phyloP scores from a whole-genome alignment of 2,329 filamentous ascomycete species.

The Taxawa tesnikishii region DNA sequence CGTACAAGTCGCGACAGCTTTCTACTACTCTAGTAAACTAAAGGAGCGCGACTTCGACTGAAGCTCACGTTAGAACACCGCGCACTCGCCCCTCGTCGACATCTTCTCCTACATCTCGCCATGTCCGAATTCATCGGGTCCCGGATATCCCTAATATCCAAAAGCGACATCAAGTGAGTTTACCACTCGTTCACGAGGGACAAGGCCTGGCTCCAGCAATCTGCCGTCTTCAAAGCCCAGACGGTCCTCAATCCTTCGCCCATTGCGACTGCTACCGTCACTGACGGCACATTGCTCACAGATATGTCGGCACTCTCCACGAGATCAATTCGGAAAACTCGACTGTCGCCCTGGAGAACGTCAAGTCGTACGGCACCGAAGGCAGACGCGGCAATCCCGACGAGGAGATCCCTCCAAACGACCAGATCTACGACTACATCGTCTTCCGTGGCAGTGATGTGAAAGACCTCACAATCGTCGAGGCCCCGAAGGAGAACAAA shows the following conservation, averaged over 20 bases:
- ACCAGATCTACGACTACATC: conserved; percentile 94
- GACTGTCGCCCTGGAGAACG: conserved; percentile 93
- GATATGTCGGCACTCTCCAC: conserved; percentile 90
- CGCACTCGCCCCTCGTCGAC: no score
- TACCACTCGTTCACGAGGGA: conserved; percentile 10
- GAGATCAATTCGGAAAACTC: conserved; percentile 97
- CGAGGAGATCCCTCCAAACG: conserved; percentile 72
- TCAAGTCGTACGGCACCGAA: conserved; percentile 88
- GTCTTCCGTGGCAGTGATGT: conserved; percentile 97
- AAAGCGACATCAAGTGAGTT: conserved; percentile 87
- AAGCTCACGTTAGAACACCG: no score
- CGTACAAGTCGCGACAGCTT: no score
- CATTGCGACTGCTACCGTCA: neutral
- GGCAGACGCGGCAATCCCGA: conserved; percentile 66
- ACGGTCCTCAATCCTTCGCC: no score
- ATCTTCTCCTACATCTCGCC: conserved; percentile 7
- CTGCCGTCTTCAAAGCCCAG: no score
- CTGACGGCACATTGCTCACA: conserved; percentile 25
- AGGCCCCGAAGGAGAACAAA: conserved; percentile 59
- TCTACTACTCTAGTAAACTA: no score
- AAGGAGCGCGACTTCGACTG: no score
- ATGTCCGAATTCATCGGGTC: conserved; percentile 57
- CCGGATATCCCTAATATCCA: conserved; percentile 91
- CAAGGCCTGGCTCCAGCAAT: no score
- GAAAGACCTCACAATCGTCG: conserved; percentile 91